Conservation (phyloP, 2,329 filamentous ascomycete species). For the Diplodia scrobiculata region DNA sequence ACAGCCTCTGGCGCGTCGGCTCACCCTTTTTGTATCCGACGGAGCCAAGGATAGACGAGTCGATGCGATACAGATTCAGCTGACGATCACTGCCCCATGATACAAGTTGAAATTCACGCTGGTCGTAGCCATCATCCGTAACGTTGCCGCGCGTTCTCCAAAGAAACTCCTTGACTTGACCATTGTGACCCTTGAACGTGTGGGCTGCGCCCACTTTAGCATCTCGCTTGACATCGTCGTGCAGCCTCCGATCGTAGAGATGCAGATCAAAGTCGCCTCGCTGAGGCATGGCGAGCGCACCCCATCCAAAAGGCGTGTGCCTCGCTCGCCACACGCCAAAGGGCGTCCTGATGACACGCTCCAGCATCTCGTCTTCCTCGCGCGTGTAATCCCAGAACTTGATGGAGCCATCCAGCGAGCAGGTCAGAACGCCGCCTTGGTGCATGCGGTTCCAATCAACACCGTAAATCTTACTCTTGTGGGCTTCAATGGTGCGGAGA, state of each 20-base stretch:
- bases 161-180: constrained; percentile 83
- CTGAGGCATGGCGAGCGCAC: constrained; percentile 87
- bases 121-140: constrained; percentile 68
- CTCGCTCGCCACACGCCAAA: constrained; percentile 91
- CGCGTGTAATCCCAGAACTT: constrained; percentile 85
- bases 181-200: constrained; percentile 58
- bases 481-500: constrained; percentile 80
- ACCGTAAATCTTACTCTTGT: constrained; percentile 91
- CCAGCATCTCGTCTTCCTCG: constrained; percentile 56
- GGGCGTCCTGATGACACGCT: constrained; percentile 73
- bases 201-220: constrained; percentile 49
- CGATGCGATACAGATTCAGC: constrained; percentile 74
- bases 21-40: constrained; percentile 75
- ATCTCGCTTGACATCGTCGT: constrained; percentile 48
- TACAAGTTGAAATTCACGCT: constrained; percentile 88
- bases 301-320: constrained; percentile 86
- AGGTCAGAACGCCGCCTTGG: constrained; percentile 74
- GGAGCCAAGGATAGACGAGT: constrained; percentile 63
- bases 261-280: constrained; percentile 82
- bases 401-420: constrained; percentile 87
- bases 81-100: constrained; percentile 89
- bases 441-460: constrained; percentile 88
- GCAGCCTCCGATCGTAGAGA: constrained; percentile 70
- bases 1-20: constrained; percentile 64
- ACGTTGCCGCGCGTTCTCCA: constrained; percentile 75